Evolutionary conservation across 2,329 filamentous ascomycete genomes (phyloP), one percentile per base, ranked within the genome.

Genomic region (Xylaria sp.): DNA sequence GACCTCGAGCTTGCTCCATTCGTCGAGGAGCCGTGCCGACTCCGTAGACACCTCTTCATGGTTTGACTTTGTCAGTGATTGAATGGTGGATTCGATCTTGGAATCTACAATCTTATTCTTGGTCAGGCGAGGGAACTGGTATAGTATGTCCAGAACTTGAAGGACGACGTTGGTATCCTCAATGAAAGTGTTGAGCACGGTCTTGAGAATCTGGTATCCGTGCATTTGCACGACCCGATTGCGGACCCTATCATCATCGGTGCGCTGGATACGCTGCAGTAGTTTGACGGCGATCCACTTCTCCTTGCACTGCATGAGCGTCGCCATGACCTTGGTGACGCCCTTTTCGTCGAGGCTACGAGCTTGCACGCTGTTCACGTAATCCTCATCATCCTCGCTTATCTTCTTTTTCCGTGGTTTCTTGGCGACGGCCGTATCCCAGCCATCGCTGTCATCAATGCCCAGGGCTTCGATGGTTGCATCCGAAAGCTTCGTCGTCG

Each of bases 241-340:
- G 69, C 93, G 89, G 65, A 97, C 93, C 71, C 90, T 90, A 77
- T 97, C 93, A 74, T 97, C 94, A 58, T 95, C 88, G 77, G 92
- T 94, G 48, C 88, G 87, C 80, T 97, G 93, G 70, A 99, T 94
- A 61, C 96, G 94, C 73, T 90, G 88, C 68, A 99, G 88, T 65
- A 99, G 85, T 82, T 98, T 98, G 81, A 97, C 94, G 2, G 93
- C 94, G 80, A 99, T 97, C 96, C 96, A 99, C 81, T 97, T 97
- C 85, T 99, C 96, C 81, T 97, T 97, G 86, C 93, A 97, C 80
- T 97, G 95, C 89, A 97, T 94, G 67, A 99, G 88, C 62, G 94
- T 92, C 28, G 95, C 94, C 77, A 79, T 79, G 54, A 79, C 77
- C 58, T 78, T 78, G n/a, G 77, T 78, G 42, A 78, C 77, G 42